Conservation (phyloP, 768 basidiomycete species). For the Strobilomyces confusus region DNA sequence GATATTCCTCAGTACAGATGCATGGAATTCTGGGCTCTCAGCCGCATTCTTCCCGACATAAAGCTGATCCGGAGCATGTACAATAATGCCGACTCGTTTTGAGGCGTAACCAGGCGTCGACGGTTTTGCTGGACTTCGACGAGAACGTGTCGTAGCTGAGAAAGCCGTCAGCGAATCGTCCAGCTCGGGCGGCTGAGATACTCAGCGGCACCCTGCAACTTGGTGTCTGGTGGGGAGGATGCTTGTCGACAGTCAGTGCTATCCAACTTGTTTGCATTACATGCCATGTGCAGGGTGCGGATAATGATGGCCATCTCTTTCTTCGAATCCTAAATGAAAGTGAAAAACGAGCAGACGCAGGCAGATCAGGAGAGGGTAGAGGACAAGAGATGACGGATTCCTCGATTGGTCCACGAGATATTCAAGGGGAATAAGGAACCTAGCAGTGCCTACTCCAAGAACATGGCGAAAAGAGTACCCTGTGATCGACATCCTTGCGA, state of each 20-base stretch:
- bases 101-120: too few species aligned
- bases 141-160: conserved; percentile 43
- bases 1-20: too few species aligned
- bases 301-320: conserved; percentile 47
- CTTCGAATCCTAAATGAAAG: conserved; percentile 52
- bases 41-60: too few species aligned
- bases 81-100: too few species aligned
- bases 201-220: conserved; percentile 39
- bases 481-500: background rate
- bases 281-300: conserved; percentile 41
- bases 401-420: background rate
- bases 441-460: background rate
- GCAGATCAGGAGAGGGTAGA: background rate
- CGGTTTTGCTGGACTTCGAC: conserved; percentile 54
- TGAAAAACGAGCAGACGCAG: background rate
- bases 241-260: conserved; percentile 41
- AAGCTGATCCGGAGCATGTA: too few species aligned
- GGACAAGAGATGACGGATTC: background rate
- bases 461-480: conserved; percentile 7
- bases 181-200: background rate
- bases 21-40: too few species aligned
- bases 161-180: background rate
- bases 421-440: conserved; percentile 12
- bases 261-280: conserved; percentile 48
- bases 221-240: conserved; percentile 39